Percentiles rank a stretch among this genome's conserved stretches.
These are phyloP conservation scores for Exophiala calicioides DNA, from an alignment of 2,329 filamentous ascomycete genomes.

Conservation along the genomic window DNA sequence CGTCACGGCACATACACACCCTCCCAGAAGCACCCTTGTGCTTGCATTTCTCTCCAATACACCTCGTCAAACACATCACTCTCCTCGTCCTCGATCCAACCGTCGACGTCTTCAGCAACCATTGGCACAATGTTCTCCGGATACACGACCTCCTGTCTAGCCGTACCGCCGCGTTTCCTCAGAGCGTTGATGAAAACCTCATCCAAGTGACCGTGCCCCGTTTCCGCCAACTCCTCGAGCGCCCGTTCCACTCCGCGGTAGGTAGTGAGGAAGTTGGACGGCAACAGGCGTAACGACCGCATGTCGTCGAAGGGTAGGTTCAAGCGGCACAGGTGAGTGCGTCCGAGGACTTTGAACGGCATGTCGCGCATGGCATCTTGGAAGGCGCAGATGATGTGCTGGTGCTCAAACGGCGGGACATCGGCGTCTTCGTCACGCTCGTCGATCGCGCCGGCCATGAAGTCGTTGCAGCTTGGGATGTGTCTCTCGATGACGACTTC, in stretches of 20 bases:
- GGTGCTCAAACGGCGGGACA: neutral
- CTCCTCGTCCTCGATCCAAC: neutral
- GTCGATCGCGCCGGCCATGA: conserved; percentile 14
- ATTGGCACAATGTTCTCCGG: conserved; percentile 20
- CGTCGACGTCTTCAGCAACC: neutral
- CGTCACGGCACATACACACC: conserved; percentile 5
- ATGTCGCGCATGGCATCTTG: conserved; percentile 2
- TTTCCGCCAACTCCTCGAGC: conserved; percentile 3
- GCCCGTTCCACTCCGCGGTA: conserved; percentile 11
- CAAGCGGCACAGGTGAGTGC: neutral
- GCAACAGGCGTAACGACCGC: neutral
- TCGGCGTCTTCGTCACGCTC: neutral
- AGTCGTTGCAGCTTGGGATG: conserved; percentile 1
- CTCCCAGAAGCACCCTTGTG: conserved; percentile 16
- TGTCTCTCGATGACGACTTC: neutral
- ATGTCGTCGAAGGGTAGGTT: conserved; percentile 6
- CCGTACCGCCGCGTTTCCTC: conserved; percentile 3
- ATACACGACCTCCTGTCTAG: conserved; percentile 11
- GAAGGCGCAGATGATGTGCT: neutral
- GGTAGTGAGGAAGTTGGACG: conserved; percentile 11
- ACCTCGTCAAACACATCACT: conserved; percentile 3
- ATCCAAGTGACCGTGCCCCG: conserved; percentile 4
- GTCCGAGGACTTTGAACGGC: conserved; percentile 16
- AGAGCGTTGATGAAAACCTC: conserved; percentile 1
- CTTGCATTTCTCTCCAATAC: conserved; percentile 15